Conservation (phyloP, 768 basidiomycete species). For the Paxillus involutus region DNA sequence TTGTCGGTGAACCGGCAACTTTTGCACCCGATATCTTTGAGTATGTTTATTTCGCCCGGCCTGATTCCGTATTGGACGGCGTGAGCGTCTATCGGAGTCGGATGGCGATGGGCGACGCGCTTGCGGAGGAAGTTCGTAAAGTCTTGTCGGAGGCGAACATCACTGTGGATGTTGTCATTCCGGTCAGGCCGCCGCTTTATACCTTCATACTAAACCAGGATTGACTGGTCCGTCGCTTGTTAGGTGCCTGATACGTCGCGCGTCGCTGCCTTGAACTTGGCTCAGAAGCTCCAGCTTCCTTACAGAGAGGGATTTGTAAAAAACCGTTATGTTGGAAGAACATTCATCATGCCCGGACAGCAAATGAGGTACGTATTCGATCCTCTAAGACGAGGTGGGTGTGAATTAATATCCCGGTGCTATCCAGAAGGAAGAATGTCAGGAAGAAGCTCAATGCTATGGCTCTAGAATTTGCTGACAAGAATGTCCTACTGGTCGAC, state of each 20-base stretch:
- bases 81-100: slow-evolving; percentile 96
- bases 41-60: slow-evolving; percentile 97
- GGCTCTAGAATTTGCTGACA: slow-evolving; percentile 92
- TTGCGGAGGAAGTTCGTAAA: slow-evolving; percentile 82
- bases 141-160: slow-evolving; percentile 69
- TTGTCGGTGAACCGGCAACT: slow-evolving; percentile 63
- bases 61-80: slow-evolving; percentile 96
- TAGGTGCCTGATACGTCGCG: slow-evolving; percentile 96
- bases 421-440: slow-evolving; percentile 83
- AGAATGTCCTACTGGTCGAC: slow-evolving; percentile 94
- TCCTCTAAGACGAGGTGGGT: background rate
- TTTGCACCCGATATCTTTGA: slow-evolving; percentile 99
- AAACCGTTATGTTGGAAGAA: slow-evolving; percentile 96
- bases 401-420: slow-evolving; percentile 2
- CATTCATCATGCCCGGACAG: slow-evolving; percentile 99
- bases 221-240: background rate
- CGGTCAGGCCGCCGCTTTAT: slow-evolving; percentile 43
- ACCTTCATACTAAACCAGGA: background rate
- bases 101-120: slow-evolving; percentile 98
- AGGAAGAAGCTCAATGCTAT: slow-evolving; percentile 95
- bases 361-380: slow-evolving; percentile 69
- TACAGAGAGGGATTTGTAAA: slow-evolving; percentile 99
- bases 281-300: slow-evolving; percentile 84
- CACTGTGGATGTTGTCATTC: slow-evolving; percentile 93
- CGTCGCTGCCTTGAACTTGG: slow-evolving; percentile 93